phyloP scores from a whole-genome alignment of 768 basidiomycete genomes.

The Xerocomellus chrysenteron region DNA sequence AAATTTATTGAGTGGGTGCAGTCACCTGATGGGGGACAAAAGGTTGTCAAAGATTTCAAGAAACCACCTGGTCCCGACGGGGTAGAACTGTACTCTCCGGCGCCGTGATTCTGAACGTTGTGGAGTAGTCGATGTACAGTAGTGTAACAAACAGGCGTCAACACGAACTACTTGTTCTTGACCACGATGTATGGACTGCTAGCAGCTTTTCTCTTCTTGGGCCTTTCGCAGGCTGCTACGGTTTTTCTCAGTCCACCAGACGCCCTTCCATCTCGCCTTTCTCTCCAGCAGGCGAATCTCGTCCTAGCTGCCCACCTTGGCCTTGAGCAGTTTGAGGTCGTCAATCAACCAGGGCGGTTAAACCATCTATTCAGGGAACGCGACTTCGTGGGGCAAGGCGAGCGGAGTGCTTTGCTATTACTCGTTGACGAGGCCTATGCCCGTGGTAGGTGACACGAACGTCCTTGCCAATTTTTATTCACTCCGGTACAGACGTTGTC shows the following conservation, averaged over 20 bases:
- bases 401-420: slow-evolving; percentile 50
- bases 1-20: slow-evolving; percentile 48
- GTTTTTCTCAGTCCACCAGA: slow-evolving; percentile 58
- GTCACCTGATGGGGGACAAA: slow-evolving; percentile 41
- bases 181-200: slow-evolving; percentile 23
- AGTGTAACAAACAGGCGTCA: slow-evolving; percentile 22
- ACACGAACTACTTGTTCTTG: slow-evolving; percentile 1
- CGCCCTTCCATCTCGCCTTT: slow-evolving; percentile 39
- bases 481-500: slow-evolving; percentile 47
- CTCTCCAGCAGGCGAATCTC: slow-evolving; percentile 54
- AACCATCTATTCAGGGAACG: slow-evolving; percentile 34
- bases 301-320: slow-evolving; percentile 68
- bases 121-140: background rate
- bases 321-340: slow-evolving; percentile 62
- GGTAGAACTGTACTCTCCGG: slow-evolving; percentile 32
- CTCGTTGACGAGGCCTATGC: slow-evolving; percentile 56
- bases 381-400: slow-evolving; percentile 57
- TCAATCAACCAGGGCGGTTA: slow-evolving; percentile 34
- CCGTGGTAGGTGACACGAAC: slow-evolving; percentile 42
- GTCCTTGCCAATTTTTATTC: background rate
- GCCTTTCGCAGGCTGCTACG: slow-evolving; percentile 48
- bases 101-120: slow-evolving; percentile 15
- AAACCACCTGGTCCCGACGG: slow-evolving; percentile 26
- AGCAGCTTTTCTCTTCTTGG: slow-evolving; percentile 28
- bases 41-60: slow-evolving; percentile 40